A percentile compares a stretch with the other conserved stretches of the same genome.
phyloP scores from a whole-genome alignment of 148 eudicot genomes.

The Agrostemma githago region DNA sequence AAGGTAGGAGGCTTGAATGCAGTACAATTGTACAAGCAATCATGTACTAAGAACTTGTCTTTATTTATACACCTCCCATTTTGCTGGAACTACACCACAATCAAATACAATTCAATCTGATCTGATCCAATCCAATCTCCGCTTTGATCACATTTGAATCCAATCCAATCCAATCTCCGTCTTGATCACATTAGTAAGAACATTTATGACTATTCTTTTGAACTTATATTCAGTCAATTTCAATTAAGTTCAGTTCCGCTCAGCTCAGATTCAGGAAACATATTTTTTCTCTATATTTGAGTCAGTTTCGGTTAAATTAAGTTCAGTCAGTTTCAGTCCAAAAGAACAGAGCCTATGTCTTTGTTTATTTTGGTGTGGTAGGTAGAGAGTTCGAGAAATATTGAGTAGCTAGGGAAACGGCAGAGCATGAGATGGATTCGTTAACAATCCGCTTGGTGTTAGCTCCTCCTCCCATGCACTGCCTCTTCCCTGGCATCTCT shows the following conservation, averaged over 20 bases:
- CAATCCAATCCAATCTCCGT: not conserved
- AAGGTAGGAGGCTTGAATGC: not conserved
- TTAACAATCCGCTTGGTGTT: constrained; percentile 24
- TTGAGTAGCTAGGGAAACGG: constrained; percentile 41
- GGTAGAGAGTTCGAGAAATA: not conserved
- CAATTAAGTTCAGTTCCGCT: too few species aligned
- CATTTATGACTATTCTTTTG: too few species aligned
- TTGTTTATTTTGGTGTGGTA: too few species aligned
- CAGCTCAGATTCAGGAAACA: too few species aligned
- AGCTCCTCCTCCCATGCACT: constrained; percentile 54
- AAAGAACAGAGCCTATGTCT: too few species aligned
- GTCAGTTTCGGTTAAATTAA: too few species aligned
- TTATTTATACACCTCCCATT: constrained; percentile 10
- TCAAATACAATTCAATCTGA: not conserved
- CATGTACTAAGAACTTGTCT: not conserved
- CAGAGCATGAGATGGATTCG: constrained; percentile 42
- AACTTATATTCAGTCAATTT: too few species aligned
- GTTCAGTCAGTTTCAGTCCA: too few species aligned
- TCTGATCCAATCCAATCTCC: not conserved
- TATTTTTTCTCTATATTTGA: too few species aligned
- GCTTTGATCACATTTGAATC: too few species aligned
- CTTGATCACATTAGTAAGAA: not conserved
- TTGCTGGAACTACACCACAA: not conserved
- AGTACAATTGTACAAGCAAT: constrained; percentile 16
- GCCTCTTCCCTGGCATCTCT: constrained; percentile 73